Percentiles rank a stretch among this genome's conserved stretches.
phyloP scores from a whole-genome alignment of 345 rosid species.

The Cochlearia excelsa region DNA sequence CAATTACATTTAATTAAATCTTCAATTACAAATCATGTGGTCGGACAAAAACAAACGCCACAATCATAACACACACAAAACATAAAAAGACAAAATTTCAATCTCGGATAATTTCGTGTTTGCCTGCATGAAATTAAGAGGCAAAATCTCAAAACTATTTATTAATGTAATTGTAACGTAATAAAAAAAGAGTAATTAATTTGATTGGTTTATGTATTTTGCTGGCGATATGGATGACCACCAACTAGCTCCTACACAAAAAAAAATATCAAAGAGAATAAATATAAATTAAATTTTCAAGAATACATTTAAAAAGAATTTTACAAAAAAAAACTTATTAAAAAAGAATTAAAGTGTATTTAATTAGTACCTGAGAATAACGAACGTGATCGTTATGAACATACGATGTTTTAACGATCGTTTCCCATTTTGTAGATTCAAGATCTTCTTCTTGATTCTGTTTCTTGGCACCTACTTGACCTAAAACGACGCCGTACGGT shows the following conservation, averaged over 20 bases:
- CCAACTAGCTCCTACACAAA: conserved; percentile 27
- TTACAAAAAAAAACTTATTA: not conserved
- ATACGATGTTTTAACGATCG: conserved; percentile 83
- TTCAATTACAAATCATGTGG: conserved; percentile 26
- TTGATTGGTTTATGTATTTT: conserved; percentile 22
- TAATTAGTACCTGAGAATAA: conserved; percentile 71
- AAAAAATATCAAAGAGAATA: not conserved
- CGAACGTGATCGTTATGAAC: conserved; percentile 74
- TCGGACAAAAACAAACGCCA: conserved; percentile 18
- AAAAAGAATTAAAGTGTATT: not conserved
- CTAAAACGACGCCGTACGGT: conserved; percentile 32
- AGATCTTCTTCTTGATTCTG: conserved; percentile 38
- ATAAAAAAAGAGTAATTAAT: not conserved
- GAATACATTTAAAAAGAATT: not conserved
- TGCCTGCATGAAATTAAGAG: conserved; percentile 31
- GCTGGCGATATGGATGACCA: conserved; percentile 28
- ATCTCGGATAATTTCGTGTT: conserved; percentile 8
- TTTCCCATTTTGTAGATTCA: conserved; percentile 77
- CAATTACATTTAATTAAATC: conserved; percentile 8
- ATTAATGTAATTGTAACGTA: not conserved
- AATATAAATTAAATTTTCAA: conserved; percentile 11
- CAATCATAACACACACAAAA: conserved; percentile 11
- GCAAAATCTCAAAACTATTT: conserved; percentile 16
- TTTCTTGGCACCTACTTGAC: conserved; percentile 35
- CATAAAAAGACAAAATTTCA: not conserved